Conservation (phyloP, 306 rosid genomes). For the Notholithocarpus densiflorus region DNA sequence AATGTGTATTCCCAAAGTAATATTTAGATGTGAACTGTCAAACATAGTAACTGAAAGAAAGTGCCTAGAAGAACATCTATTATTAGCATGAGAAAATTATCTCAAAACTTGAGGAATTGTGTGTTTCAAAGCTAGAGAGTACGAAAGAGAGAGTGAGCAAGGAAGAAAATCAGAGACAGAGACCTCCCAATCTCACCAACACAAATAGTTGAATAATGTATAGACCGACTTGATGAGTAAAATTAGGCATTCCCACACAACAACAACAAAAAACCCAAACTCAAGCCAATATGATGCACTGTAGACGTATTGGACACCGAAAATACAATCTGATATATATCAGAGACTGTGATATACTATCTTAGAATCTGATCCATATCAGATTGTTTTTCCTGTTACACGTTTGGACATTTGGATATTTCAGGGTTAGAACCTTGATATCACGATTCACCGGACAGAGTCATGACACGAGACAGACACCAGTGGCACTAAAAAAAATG, state of each 20-base stretch:
- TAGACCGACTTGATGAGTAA: background rate
- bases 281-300: background rate
- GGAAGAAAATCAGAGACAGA: background rate
- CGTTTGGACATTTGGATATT: too few species aligned
- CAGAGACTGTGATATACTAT: too few species aligned
- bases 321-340: too few species aligned
- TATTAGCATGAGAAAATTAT: background rate
- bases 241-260: background rate
- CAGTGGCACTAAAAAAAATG: too few species aligned
- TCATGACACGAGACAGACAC: too few species aligned
- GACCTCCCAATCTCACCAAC: background rate
- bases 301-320: too few species aligned
- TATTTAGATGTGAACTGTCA: background rate
- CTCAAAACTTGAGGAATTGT: background rate
- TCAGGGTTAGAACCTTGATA: too few species aligned
- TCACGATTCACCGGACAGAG: too few species aligned
- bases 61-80: background rate
- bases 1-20: background rate
- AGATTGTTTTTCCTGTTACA: too few species aligned
- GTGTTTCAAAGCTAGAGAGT: background rate
- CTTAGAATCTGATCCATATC: too few species aligned
- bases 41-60: constrained; percentile 2
- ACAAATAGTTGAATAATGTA: background rate
- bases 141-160: background rate
- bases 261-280: too few species aligned